Conservation (phyloP, 495 filamentous ascomycete genomes). For the Rostrohypoxylon terebratum region DNA sequence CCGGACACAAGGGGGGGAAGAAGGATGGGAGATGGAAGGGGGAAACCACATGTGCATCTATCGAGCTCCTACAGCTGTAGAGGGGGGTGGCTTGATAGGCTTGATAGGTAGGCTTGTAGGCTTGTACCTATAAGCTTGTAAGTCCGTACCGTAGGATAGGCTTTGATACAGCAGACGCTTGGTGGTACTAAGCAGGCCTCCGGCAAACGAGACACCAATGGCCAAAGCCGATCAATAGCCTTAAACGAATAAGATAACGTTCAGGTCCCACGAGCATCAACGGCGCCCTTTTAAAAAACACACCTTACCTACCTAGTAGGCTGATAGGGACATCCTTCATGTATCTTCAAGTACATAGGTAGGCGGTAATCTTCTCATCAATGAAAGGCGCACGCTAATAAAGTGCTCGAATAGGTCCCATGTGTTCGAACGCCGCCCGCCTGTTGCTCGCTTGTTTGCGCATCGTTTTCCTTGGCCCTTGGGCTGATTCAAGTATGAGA, state of each 20-base stretch:
- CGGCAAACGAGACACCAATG: slow-evolving; percentile 19
- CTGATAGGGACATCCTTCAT: slow-evolving; percentile 7
- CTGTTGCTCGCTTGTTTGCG: slow-evolving; percentile 22
- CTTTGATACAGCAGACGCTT: neutral
- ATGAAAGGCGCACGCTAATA: slow-evolving; percentile 14
- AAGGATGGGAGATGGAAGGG: neutral
- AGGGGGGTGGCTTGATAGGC: slow-evolving; percentile 31
- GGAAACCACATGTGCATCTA: slow-evolving; percentile 2
- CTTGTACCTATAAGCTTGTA: neutral
- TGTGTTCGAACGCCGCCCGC: slow-evolving; percentile 16
- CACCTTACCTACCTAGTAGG: slow-evolving; percentile 22
- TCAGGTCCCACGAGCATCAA: slow-evolving; percentile 55
- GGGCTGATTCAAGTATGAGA: neutral
- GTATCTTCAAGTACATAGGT: neutral
- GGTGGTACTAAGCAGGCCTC: slow-evolving; percentile 7
- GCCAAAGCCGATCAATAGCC: slow-evolving; percentile 5
- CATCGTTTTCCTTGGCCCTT: slow-evolving; percentile 11
- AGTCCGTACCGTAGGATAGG: neutral
- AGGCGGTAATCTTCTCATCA: slow-evolving; percentile 10
- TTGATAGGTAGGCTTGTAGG: too few relatives aligned
- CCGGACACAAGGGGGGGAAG: slow-evolving; percentile 10
- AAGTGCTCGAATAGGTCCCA: slow-evolving; percentile 4
- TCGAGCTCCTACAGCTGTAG: slow-evolving; percentile 26
- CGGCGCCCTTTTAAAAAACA: slow-evolving; percentile 31
- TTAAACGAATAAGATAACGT: slow-evolving; percentile 58